phyloP scores from a whole-genome alignment of 148 eudicot species.

The Chenopodium berlandieri region DNA sequence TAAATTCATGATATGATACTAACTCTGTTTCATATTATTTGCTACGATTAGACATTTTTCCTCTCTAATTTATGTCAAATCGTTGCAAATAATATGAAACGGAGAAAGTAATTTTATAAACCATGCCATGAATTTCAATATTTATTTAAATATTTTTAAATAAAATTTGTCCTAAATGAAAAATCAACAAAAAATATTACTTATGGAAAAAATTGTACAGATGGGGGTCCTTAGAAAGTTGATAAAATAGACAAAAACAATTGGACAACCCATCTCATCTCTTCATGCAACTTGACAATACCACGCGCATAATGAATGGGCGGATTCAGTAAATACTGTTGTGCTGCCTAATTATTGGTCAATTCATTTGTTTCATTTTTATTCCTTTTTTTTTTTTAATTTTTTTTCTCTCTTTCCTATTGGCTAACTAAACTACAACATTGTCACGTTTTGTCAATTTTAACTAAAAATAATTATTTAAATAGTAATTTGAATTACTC shows the following conservation, averaged over 20 bases:
- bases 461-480: background rate
- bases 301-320: conserved; percentile 14
- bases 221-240: conserved; percentile 4
- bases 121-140: too few relatives aligned
- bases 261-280: background rate
- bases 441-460: conserved; percentile 8
- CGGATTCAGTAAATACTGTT: conserved; percentile 12
- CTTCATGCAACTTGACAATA: conserved; percentile 16
- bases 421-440: background rate
- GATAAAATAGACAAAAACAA: background rate
- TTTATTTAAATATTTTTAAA: too few relatives aligned
- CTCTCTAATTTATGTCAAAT: too few relatives aligned
- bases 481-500: background rate
- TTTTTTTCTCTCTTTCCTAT: background rate
- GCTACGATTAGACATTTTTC: too few relatives aligned
- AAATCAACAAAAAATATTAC: background rate
- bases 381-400: too few relatives aligned
- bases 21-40: too few relatives aligned
- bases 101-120: too few relatives aligned
- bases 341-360: conserved; percentile 11
- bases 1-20: too few relatives aligned
- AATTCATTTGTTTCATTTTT: background rate
- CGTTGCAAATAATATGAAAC: too few relatives aligned
- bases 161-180: background rate
- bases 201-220: conserved; percentile 17